Evolutionary conservation across 768 basidiomycete species (phyloP), one percentile per base, ranked within the genome.

Genomic region (Collybia sp.): DNA sequence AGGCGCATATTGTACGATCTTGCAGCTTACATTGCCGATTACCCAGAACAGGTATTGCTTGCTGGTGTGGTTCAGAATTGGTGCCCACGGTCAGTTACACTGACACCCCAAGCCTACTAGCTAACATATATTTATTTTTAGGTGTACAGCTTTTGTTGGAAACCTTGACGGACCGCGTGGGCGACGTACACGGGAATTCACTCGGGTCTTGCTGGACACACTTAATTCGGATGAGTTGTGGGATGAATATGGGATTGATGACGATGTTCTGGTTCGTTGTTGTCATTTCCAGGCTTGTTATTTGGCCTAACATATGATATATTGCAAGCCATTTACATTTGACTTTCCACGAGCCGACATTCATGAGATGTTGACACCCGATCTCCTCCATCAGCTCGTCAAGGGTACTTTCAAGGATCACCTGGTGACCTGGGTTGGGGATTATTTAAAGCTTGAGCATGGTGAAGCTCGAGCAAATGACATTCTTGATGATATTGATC

Each of bases 401-500:
- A 66, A 67, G 42, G 65, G 65, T 6, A 55, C 50, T 1, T 68
- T 69, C 55, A 69, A 68, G 44, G 67, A 67, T 37, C 67, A 68
- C 37, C 50, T 70, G 6, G 63, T 69, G 1, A 36, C 35, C 6
- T 70, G 70, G 71, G 61, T 69, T 1, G 38, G 44, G 1, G 47
- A 64, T 8, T 71, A 67, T 35, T 51, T 75, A 4, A 11, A 35
- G 2, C 5, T 46, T 2, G 37, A 30, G 12, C 46, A 61, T 49
- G 49, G 55, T 2, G 49, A 61, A 31, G 43, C 53, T 16, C 20
- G 20, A 2, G 63, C 60, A 0, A 35, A 56, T 12, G 50, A 47
- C 25, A 69, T 70, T n/a, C 45, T 70, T 1, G 55, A 63, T 43
- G 68, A 71, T 43, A 70, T 70, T 48, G 66, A 71, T 45, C 60